Base-by-base conservation (phyloP, 108 stramenopile genomes). In the Cyclotella distinguenda region DNA sequence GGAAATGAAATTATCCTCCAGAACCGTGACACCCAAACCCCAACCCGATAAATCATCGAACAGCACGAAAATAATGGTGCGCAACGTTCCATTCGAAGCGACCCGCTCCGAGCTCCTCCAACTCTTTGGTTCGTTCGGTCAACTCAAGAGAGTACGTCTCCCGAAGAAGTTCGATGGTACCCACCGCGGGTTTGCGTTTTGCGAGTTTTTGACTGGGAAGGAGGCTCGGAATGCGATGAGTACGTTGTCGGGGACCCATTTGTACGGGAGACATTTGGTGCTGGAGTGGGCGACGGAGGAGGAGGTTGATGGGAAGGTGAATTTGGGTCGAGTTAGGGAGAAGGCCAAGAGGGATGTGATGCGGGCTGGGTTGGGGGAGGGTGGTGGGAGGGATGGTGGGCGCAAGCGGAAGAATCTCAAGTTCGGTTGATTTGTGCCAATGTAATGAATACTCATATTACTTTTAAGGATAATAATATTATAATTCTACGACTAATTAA, bases 211-310 rank as follows among this genome's bases (percentile, higher is more conserved):
- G 49, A 94, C 95, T 6, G 50, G 66, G n/a, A 91, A 96, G 66
- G 98, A 99, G 73, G 98, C 99, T 6, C 49, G 68, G 64, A 78
- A 80, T 31, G 98, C 97, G 1, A 93, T 95, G 82, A 68, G 56
- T 12, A 71, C 94, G 19, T 74, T 99, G 13, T 84, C 89, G 5
- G 52, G 81, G 34, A 97, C 97, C 2, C 99, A 99, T 69, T 82
- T 99, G 63, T 99, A 99, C 67, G 99, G 99, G 13, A 90, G 98
- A 27, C 97, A 98, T 50, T 85, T 99, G 61, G 99, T 99, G 6
- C 63, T 98, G 60, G 97, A 99, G 55, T 97, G 93, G 95, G 97
- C 96, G 13, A 78, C 49, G 6, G 43, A 59, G 26, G 71, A 65
- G 10, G 65, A 60, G 18, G 90, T 90, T 47, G 80, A 88, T 11